These are phyloP conservation scores for Gryganskiella cystojenkinii DNA, from an alignment of 192 early-diverging fungal genomes.

Conservation along the genomic window DNA sequence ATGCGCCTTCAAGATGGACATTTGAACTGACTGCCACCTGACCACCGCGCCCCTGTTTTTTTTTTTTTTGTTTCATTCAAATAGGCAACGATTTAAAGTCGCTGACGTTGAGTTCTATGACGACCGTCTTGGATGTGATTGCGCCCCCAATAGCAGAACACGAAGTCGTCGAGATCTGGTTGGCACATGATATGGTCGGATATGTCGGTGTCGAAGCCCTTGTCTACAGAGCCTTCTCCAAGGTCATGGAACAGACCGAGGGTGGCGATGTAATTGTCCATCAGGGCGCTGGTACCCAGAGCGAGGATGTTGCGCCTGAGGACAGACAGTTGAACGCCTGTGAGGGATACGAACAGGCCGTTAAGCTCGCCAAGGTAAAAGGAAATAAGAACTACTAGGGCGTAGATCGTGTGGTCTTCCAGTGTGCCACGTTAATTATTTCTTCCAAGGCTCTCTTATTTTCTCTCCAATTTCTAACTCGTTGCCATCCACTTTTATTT, in stretches of 20 bases:
- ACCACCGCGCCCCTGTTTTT: too few relatives aligned
- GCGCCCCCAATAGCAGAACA: conserved; percentile 70
- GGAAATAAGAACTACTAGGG: too few relatives aligned
- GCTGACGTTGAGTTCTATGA: conserved; percentile 57
- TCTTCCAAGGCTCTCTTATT: too few relatives aligned
- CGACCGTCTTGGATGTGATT: conserved; percentile 64
- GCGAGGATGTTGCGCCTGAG: conserved; percentile 35
- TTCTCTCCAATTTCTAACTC: neutral
- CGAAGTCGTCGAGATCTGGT: conserved; percentile 69
- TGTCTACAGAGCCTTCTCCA: conserved; percentile 64
- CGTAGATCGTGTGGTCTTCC: too few relatives aligned
- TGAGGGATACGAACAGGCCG: conserved; percentile 63
- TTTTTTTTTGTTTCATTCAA: too few relatives aligned
- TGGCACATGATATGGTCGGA: conserved; percentile 66
- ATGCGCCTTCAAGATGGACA: too few relatives aligned
- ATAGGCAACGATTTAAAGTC: conserved; percentile 63
- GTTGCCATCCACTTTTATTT: neutral
- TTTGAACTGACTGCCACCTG: too few relatives aligned
- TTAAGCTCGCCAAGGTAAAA: conserved; percentile 63
- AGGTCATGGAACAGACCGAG: conserved; percentile 70
- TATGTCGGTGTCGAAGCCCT: conserved; percentile 65
- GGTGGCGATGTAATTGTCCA: conserved; percentile 67
- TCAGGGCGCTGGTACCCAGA: conserved; percentile 49
- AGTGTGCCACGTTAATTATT: too few relatives aligned
- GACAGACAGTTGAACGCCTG: conserved; percentile 65